These are phyloP conservation scores for Pleurotus salmoneostramineus DNA, from an alignment of 768 basidiomycete species.

Conservation along the genomic window DNA sequence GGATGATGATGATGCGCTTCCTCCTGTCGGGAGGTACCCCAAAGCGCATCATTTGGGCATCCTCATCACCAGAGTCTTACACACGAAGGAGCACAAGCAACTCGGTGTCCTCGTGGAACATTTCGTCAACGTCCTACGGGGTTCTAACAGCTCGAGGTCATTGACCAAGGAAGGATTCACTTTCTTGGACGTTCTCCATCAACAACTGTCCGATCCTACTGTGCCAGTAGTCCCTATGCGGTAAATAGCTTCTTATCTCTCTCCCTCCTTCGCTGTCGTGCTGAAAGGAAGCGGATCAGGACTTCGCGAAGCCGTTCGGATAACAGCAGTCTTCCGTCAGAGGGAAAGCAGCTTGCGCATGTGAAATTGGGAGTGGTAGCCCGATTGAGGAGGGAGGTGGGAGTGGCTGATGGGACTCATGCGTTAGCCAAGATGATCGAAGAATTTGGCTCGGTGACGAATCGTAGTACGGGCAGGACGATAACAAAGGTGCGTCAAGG, in stretches of 20 bases:
- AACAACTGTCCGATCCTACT: constrained; percentile 68
- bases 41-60: constrained; percentile 53
- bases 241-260: constrained; percentile 23
- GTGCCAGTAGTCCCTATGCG: constrained; percentile 54
- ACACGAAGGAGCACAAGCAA: constrained; percentile 50
- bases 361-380: constrained; percentile 60
- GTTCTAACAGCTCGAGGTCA: constrained; percentile 61
- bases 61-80: constrained; percentile 37
- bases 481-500: constrained; percentile 53
- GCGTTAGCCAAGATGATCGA: constrained; percentile 61
- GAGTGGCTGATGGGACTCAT: constrained; percentile 44
- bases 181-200: constrained; percentile 67
- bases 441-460: constrained; percentile 68
- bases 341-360: constrained; percentile 28
- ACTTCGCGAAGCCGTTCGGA: constrained; percentile 33
- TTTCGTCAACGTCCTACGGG: constrained; percentile 53
- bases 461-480: constrained; percentile 63
- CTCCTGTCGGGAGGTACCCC: constrained; percentile 8
- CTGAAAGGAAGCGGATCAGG: constrained; percentile 16
- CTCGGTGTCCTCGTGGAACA: constrained; percentile 53
- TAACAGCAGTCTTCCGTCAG: constrained; percentile 32
- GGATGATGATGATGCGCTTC: constrained; percentile 10
- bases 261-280: constrained; percentile 1
- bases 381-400: constrained; percentile 52
- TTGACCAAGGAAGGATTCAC: constrained; percentile 68